phyloP scores from a whole-genome alignment of 257 asterid species.

The Nicotiana tabacum region DNA sequence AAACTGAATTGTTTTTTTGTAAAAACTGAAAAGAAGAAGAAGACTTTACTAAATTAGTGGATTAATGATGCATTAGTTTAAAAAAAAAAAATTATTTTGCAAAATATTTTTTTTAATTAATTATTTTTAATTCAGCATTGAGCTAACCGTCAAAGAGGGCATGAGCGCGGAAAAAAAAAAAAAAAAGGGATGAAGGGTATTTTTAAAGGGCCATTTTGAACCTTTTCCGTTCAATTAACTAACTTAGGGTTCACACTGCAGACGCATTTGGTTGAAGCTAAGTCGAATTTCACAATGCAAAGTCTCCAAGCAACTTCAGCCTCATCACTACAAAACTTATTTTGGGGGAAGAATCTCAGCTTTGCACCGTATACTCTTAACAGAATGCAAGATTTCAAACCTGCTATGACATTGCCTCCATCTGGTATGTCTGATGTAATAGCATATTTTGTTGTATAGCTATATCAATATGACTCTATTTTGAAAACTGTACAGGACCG shows the following conservation, averaged over 20 bases:
- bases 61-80: too few species aligned
- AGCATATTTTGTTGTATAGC: background rate
- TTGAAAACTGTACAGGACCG: conserved; percentile 33
- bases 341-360: conserved; percentile 22
- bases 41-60: too few species aligned
- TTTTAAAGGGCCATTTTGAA: too few species aligned
- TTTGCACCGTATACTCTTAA: conserved; percentile 19
- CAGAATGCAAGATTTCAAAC: conserved; percentile 28
- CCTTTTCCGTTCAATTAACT: background rate
- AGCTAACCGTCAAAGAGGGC: too few species aligned
- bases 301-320: conserved; percentile 32
- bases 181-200: too few species aligned
- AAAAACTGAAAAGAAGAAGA: too few species aligned
- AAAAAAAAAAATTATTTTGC: too few species aligned
- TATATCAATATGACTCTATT: conserved; percentile 7
- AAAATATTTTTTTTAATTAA: too few species aligned
- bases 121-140: too few species aligned
- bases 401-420: conserved; percentile 22
- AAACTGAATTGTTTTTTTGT: too few species aligned
- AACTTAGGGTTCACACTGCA: background rate
- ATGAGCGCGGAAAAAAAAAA: too few species aligned
- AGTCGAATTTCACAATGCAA: conserved; percentile 38
- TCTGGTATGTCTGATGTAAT: conserved; percentile 24
- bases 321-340: conserved; percentile 7
- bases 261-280: conserved; percentile 14